phyloP scores from a whole-genome alignment of 768 basidiomycete genomes.

The Lactarius trivialis region DNA sequence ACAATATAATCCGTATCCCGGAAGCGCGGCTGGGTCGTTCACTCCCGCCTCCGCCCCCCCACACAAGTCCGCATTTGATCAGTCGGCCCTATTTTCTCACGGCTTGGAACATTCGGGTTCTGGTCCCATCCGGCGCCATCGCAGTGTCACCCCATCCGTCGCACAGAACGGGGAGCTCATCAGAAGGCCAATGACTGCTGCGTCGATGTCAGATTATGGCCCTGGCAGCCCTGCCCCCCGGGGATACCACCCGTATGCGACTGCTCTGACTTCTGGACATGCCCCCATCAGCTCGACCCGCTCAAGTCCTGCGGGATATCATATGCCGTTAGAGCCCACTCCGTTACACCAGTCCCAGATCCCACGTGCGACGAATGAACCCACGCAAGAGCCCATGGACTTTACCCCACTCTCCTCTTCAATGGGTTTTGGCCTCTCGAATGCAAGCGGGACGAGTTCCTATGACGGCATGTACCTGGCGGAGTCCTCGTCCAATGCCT shows the following conservation, averaged over 20 bases:
- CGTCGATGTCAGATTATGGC: slow-evolving; percentile 16
- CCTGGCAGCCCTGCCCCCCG: slow-evolving; percentile 24
- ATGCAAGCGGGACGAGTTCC: slow-evolving; percentile 10
- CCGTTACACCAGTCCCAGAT: slow-evolving; percentile 20
- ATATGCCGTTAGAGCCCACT: slow-evolving; percentile 38
- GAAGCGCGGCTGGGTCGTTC: slow-evolving; percentile 30
- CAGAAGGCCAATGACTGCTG: slow-evolving; percentile 42
- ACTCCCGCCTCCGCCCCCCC: slow-evolving; percentile 61
- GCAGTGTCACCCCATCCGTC: slow-evolving; percentile 71
- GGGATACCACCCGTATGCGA: slow-evolving; percentile 33
- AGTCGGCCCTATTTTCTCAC: slow-evolving; percentile 44
- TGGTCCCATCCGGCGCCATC: slow-evolving; percentile 63
- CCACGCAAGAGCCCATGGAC: not conserved
- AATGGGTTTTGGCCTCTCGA: slow-evolving; percentile 17
- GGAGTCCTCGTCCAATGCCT: slow-evolving; percentile 27
- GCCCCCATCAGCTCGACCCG: slow-evolving; percentile 29
- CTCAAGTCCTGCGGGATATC: slow-evolving; percentile 41
- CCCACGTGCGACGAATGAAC: slow-evolving; percentile 23
- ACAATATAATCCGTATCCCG: slow-evolving; percentile 10
- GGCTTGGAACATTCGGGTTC: slow-evolving; percentile 35
- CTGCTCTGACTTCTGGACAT: slow-evolving; percentile 19
- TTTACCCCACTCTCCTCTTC: slow-evolving; percentile 11
- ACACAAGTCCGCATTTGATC: slow-evolving; percentile 62
- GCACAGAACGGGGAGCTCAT: slow-evolving; percentile 42
- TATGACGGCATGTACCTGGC: slow-evolving; percentile 27